These are phyloP conservation scores for Akanthomyces dipterigenus DNA, from an alignment of 2,329 filamentous ascomycete species.

Conservation along the genomic window DNA sequence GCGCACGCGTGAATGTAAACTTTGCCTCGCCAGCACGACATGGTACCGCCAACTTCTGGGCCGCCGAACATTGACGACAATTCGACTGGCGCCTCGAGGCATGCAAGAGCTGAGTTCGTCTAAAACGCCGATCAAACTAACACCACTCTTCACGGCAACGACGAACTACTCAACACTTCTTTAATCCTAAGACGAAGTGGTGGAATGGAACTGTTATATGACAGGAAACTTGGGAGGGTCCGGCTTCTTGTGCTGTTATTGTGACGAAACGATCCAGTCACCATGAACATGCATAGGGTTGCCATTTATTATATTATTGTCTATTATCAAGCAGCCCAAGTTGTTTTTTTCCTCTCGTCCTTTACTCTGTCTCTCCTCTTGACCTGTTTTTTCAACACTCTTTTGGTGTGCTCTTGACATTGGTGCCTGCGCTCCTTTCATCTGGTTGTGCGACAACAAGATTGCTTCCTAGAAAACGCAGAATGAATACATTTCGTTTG, in stretches of 20 bases:
- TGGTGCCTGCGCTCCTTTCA: constrained; percentile 1
- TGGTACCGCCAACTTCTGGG: not conserved
- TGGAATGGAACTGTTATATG: not conserved
- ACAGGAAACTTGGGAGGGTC: constrained; percentile 5
- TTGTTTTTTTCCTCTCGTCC: not conserved
- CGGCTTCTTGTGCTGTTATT: constrained; percentile 6
- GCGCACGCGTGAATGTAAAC: constrained; percentile 29
- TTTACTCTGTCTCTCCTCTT: not conserved
- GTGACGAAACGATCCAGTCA: constrained; percentile 12
- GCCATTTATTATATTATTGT: constrained; percentile 8
- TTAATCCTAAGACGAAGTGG: not conserved
- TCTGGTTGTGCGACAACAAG: not conserved
- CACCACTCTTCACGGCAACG: not conserved
- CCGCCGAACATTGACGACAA: not conserved
- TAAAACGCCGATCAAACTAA: not conserved
- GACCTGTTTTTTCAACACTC: not conserved
- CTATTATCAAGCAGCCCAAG: not conserved
- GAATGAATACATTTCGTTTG: constrained; percentile 2
- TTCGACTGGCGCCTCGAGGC: constrained; percentile 2
- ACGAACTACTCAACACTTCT: not conserved
- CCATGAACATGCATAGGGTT: not conserved
- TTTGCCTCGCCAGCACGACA: not conserved
- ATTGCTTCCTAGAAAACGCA: not conserved
- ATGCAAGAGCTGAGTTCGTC: constrained; percentile 9
- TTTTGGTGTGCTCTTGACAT: not conserved